Percentiles rank a stretch among this genome's conserved stretches.
These are phyloP conservation scores for Dinochytrium kinnereticum DNA, from an alignment of 371 early-diverging fungal species.

Conservation along the genomic window DNA sequence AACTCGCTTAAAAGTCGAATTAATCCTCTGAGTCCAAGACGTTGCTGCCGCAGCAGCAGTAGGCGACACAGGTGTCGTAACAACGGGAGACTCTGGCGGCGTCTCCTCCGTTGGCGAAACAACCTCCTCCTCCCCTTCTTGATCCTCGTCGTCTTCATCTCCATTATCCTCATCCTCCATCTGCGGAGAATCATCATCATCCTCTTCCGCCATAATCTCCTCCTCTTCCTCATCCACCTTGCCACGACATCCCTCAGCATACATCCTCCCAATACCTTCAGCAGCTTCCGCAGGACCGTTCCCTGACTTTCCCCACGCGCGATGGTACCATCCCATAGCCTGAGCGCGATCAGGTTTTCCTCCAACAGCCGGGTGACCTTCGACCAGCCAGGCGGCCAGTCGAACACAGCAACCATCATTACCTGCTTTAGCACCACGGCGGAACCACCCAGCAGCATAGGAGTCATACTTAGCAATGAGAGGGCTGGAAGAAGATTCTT, in stretches of 20 bases:
- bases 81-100: not conserved
- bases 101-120: not conserved
- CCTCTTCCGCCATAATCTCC: not conserved
- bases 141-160: not conserved
- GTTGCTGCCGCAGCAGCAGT: not conserved
- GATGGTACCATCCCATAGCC: slow-evolving; percentile 7
- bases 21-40: not conserved
- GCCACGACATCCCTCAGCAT: not conserved
- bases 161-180: not conserved
- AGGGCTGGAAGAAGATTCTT: not conserved
- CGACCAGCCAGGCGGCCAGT: slow-evolving; percentile 2
- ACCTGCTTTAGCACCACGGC: not conserved
- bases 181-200: not conserved
- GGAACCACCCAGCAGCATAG: slow-evolving; percentile 8
- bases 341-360: slow-evolving; percentile 2
- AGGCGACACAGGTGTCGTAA: not conserved
- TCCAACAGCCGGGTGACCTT: slow-evolving; percentile 1
- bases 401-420: not conserved
- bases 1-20: not conserved
- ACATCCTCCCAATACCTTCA: not conserved
- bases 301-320: not conserved
- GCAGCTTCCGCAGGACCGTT: slow-evolving; percentile 8
- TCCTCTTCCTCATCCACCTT: not conserved
- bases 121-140: not conserved
- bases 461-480: not conserved